phyloP scores from a whole-genome alignment of 2,329 filamentous ascomycete species.

The Stagonosporopsis rhizophila region DNA sequence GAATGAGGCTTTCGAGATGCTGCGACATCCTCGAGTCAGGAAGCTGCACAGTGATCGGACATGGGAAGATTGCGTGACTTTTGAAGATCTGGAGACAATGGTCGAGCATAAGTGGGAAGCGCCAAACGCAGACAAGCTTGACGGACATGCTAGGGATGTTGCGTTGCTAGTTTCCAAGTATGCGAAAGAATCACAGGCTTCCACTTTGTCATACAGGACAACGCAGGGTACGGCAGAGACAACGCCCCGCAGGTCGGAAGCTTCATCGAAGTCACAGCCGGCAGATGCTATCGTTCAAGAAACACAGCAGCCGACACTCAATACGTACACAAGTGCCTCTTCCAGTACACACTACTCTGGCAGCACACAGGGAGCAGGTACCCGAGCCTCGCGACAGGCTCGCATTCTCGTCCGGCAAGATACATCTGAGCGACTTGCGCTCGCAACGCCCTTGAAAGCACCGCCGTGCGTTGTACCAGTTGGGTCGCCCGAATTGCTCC shows the following conservation, averaged over 20 bases:
- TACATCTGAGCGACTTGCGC: slow-evolving; percentile 21
- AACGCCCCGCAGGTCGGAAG: slow-evolving; percentile 23
- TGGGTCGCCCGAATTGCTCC: background rate
- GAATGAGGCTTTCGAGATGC: slow-evolving; percentile 73
- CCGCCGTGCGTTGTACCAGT: background rate
- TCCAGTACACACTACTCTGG: slow-evolving; percentile 23
- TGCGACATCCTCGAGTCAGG: slow-evolving; percentile 76
- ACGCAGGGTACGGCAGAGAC: slow-evolving; percentile 33
- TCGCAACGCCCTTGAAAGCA: slow-evolving; percentile 9
- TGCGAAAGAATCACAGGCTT: slow-evolving; percentile 27
- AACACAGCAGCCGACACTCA: slow-evolving; percentile 20
- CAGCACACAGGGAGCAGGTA: slow-evolving; percentile 33
- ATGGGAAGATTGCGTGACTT: slow-evolving; percentile 71
- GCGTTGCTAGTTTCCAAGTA: slow-evolving; percentile 36
- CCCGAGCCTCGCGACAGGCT: slow-evolving; percentile 25
- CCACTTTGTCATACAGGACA: slow-evolving; percentile 27
- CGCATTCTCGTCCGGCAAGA: slow-evolving; percentile 32
- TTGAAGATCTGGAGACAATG: slow-evolving; percentile 72
- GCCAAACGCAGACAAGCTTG: slow-evolving; percentile 33
- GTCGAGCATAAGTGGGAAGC: slow-evolving; percentile 61
- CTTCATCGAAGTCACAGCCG: slow-evolving; percentile 1
- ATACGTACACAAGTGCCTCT: slow-evolving; percentile 16
- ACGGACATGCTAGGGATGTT: slow-evolving; percentile 43
- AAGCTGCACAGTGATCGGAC: slow-evolving; percentile 81
- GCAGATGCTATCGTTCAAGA: slow-evolving; percentile 27